Evolutionary conservation across 2,329 filamentous ascomycete species (phyloP).

Genomic region (Xylariaceae sp.): DNA sequence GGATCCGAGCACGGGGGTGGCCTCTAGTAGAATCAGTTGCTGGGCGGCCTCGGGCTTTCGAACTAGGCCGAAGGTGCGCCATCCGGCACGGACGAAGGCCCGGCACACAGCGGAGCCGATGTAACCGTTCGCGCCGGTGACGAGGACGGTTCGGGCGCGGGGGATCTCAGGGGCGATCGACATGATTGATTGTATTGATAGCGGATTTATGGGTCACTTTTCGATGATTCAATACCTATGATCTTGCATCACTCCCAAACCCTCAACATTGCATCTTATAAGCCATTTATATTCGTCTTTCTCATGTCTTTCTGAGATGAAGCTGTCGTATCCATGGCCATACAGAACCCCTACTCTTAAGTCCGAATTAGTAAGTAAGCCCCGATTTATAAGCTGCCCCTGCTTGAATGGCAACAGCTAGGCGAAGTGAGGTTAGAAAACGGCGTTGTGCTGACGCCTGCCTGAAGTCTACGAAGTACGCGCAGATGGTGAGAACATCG

Average conservation of each 20-base stretch:
- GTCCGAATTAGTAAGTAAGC: neutral
- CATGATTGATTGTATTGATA: no score
- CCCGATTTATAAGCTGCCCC: neutral
- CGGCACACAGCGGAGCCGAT: conserved; percentile 42
- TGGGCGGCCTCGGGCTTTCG: conserved; percentile 31
- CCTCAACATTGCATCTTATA: neutral
- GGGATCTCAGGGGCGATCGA: no score
- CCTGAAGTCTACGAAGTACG: no score
- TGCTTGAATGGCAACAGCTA: no score
- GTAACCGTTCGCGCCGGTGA: conserved; percentile 46
- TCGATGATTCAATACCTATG: no score
- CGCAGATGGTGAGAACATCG: no score
- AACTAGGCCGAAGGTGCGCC: conserved; percentile 41
- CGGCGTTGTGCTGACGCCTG: no score
- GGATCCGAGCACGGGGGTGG: conserved; percentile 38
- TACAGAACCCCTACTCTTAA: neutral
- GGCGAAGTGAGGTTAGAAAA: no score
- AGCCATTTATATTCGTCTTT: neutral
- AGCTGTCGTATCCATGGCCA: neutral
- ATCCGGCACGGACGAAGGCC: conserved; percentile 43
- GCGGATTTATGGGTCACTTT: no score
- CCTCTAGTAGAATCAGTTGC: conserved; percentile 33
- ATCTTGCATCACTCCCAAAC: no score
- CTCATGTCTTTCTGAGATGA: neutral
- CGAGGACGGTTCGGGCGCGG: conserved; percentile 33